phyloP scores from a whole-genome alignment of 768 basidiomycete species.

The Suillus paluster region DNA sequence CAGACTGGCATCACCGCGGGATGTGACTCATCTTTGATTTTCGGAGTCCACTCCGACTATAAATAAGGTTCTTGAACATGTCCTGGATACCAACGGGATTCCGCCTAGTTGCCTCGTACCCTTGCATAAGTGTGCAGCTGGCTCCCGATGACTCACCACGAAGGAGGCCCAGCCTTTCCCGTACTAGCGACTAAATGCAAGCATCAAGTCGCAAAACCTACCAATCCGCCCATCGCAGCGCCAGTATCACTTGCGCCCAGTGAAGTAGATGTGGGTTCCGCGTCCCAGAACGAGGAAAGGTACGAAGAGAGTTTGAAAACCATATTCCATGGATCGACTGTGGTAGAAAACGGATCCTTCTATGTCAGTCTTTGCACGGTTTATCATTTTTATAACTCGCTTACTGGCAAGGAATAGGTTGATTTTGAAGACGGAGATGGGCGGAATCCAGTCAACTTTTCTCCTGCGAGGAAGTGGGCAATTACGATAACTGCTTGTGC shows the following conservation, averaged over 20 bases:
- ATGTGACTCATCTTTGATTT: background rate
- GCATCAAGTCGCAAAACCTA: background rate
- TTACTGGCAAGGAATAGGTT: conserved; percentile 32
- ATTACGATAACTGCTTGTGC: conserved; percentile 41
- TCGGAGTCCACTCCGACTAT: background rate
- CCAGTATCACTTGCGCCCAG: background rate
- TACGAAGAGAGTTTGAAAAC: background rate
- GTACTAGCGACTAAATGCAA: background rate
- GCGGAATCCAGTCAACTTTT: conserved; percentile 46
- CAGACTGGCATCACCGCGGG: too few species aligned
- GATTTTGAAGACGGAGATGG: conserved; percentile 44
- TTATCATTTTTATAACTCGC: background rate
- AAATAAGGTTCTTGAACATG: background rate
- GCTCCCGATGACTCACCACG: background rate
- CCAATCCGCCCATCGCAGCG: background rate
- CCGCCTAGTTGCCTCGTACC: background rate
- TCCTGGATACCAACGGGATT: background rate
- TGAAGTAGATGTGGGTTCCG: background rate
- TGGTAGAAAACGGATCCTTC: conserved; percentile 10
- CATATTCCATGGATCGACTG: background rate
- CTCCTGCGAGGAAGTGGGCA: conserved; percentile 45
- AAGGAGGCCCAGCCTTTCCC: background rate
- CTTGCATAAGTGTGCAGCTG: background rate
- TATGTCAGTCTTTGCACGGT: conserved; percentile 14
- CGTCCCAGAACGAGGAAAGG: too few species aligned